Conservation (phyloP, 2,329 filamentous ascomycete genomes). For the Truncatella angustata region DNA sequence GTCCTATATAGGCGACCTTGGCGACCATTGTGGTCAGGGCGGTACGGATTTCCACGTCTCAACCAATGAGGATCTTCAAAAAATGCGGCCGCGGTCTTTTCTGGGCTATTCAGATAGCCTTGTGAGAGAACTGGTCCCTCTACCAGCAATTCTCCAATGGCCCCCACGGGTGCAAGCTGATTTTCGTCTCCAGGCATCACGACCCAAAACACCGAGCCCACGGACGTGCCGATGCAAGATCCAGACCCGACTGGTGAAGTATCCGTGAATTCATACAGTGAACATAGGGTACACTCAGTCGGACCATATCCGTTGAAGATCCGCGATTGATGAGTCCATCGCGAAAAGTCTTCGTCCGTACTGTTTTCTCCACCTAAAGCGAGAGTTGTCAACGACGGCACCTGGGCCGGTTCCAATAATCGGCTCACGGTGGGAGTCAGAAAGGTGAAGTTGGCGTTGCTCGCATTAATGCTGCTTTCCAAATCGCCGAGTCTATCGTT, state of each 20-base stretch:
- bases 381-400: not conserved
- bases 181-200: not conserved
- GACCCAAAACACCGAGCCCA: not conserved
- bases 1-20: slow-evolving; percentile 33
- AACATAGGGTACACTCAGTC: too few species aligned
- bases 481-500: not conserved
- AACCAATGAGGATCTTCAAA: slow-evolving; percentile 37
- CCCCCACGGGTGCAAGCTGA: not conserved
- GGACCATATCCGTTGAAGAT: not conserved
- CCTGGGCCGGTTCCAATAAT: not conserved
- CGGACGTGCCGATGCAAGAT: not conserved
- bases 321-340: not conserved
- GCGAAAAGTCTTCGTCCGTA: not conserved
- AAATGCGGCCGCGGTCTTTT: slow-evolving; percentile 40
- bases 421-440: not conserved
- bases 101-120: slow-evolving; percentile 41
- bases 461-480: not conserved
- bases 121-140: slow-evolving; percentile 25
- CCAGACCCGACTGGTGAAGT: too few species aligned
- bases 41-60: too few species aligned
- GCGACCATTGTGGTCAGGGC: too few species aligned
- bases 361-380: not conserved
- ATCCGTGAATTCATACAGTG: too few species aligned
- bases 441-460: not conserved
- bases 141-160: slow-evolving; percentile 3